phyloP scores from a whole-genome alignment of 2,329 filamentous ascomycete genomes.

The Fusarium pseudoanthophilum region DNA sequence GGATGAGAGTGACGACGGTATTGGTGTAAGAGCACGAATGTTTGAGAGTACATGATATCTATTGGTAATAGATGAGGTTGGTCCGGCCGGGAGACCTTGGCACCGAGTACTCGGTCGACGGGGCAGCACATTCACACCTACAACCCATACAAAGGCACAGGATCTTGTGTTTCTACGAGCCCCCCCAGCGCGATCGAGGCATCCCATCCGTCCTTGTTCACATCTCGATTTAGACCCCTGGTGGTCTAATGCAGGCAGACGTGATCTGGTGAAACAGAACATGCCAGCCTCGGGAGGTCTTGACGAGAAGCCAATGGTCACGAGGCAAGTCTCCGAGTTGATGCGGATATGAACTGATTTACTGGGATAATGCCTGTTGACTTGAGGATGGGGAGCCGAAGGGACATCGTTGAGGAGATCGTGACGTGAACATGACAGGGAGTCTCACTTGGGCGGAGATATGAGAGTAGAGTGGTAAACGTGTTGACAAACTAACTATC shows the following conservation, averaged over 20 bases:
- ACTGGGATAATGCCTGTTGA: slow-evolving; percentile 16
- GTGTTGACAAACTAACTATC: not conserved
- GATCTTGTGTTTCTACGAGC: slow-evolving; percentile 15
- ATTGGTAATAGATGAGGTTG: not conserved
- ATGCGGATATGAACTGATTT: slow-evolving; percentile 1
- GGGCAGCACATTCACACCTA: not conserved
- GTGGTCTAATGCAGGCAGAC: slow-evolving; percentile 36
- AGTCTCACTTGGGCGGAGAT: not conserved
- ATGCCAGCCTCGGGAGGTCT: slow-evolving; percentile 25
- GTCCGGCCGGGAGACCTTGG: not conserved
- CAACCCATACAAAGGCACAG: not conserved
- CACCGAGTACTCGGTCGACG: not conserved
- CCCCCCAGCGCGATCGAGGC: slow-evolving; percentile 22
- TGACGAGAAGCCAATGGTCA: slow-evolving; percentile 26
- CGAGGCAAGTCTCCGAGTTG: slow-evolving; percentile 10
- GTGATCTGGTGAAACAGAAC: slow-evolving; percentile 41
- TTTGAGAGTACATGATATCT: not conserved
- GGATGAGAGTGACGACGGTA: slow-evolving; percentile 4
- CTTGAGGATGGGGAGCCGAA: not conserved
- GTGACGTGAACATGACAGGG: not conserved
- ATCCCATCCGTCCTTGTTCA: slow-evolving; percentile 4
- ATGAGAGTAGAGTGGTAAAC: not conserved
- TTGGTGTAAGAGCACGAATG: not conserved
- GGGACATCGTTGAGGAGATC: not conserved
- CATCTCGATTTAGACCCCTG: slow-evolving; percentile 41